phyloP scores from a whole-genome alignment of 805 yeast species.

The Starmerella roubikii region DNA sequence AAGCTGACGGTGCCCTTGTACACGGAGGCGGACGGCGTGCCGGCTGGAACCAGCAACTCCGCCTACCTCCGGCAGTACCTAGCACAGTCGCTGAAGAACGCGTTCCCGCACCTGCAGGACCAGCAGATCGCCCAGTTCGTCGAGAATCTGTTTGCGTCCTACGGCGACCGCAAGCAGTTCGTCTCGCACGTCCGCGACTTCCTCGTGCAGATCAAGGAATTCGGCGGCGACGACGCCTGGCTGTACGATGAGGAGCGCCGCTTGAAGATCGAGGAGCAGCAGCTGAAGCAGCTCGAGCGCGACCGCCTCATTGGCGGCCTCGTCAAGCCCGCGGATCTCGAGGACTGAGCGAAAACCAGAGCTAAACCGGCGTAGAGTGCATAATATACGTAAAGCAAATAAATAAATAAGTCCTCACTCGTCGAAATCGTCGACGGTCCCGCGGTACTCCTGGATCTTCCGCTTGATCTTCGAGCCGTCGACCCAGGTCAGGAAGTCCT shows the following conservation, averaged over 20 bases:
- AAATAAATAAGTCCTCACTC: constrained; percentile 10
- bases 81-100: constrained; percentile 65
- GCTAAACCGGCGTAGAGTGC: not conserved
- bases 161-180: constrained; percentile 62
- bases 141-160: constrained; percentile 53
- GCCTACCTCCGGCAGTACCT: constrained; percentile 67
- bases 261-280: constrained; percentile 54
- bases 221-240: constrained; percentile 91
- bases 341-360: constrained; percentile 36
- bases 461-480: constrained; percentile 86
- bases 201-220: constrained; percentile 88
- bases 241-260: constrained; percentile 89
- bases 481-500: constrained; percentile 97
- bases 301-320: constrained; percentile 86
- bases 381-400: not conserved
- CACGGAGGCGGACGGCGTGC: constrained; percentile 55
- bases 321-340: constrained; percentile 88
- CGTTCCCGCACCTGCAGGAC: constrained; percentile 82
- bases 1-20: constrained; percentile 69
- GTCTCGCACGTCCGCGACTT: constrained; percentile 83
- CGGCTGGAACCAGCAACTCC: constrained; percentile 71
- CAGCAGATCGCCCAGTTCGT: constrained; percentile 76
- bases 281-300: constrained; percentile 56
- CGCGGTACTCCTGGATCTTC: constrained; percentile 76
- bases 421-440: constrained; percentile 48